Conservation (phyloP, 495 filamentous ascomycete species). For the Amphirosellinia nigrospora region DNA sequence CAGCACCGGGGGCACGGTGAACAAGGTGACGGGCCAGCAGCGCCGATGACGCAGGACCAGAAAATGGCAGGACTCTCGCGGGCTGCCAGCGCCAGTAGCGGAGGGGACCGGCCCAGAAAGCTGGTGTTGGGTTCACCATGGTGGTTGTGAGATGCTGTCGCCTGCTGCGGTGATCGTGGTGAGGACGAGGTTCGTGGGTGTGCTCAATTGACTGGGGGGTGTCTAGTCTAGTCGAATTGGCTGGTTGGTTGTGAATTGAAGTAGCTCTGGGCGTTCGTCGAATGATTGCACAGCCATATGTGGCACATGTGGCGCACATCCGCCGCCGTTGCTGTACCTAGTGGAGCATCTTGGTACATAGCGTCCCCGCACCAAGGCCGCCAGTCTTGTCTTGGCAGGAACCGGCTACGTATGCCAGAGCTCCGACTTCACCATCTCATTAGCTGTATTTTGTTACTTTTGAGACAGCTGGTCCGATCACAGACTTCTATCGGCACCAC, state of each 20-base stretch:
- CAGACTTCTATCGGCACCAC: constrained; percentile 7
- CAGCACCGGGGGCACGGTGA: constrained; percentile 72
- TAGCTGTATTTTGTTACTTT: constrained; percentile 19
- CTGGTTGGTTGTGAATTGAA: neutral
- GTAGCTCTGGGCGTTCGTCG: neutral
- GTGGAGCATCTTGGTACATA: neutral
- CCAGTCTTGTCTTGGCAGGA: constrained; percentile 37
- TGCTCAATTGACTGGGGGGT: constrained; percentile 31
- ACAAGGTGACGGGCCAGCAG: constrained; percentile 71
- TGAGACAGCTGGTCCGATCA: constrained; percentile 24
- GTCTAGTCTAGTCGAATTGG: constrained; percentile 26
- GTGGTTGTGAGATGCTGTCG: constrained; percentile 24
- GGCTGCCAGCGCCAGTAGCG: constrained; percentile 84
- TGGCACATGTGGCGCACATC: neutral
- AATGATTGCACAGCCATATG: constrained; percentile 7
- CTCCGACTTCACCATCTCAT: constrained; percentile 27
- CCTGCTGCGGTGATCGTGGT: neutral
- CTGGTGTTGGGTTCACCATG: constrained; percentile 67
- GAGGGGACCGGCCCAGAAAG: constrained; percentile 82
- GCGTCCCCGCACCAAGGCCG: neutral
- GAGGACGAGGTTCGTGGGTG: neutral
- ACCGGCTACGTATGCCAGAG: constrained; percentile 45
- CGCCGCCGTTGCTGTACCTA: neutral
- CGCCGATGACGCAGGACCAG: constrained; percentile 77
- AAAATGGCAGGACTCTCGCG: constrained; percentile 88